phyloP scores from a whole-genome alignment of 2,329 filamentous ascomycete species.

The Fusarium sp. region DNA sequence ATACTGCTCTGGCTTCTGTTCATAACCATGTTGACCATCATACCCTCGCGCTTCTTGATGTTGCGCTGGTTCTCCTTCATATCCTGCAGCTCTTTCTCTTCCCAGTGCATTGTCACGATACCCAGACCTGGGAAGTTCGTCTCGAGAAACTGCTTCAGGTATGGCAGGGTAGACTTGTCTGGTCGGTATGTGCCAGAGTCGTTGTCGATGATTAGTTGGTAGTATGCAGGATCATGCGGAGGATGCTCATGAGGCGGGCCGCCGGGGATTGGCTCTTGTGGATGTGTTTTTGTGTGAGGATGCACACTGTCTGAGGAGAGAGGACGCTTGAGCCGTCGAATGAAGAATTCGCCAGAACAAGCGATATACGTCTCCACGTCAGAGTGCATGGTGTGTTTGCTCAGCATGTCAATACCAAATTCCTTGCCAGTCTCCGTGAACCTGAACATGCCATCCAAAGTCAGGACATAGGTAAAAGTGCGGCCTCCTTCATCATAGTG shows the following conservation, averaged over 20 bases:
- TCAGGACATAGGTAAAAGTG: conserved; percentile 92
- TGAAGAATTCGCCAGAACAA: conserved; percentile 92
- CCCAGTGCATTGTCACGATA: conserved; percentile 81
- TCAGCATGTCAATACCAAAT: conserved; percentile 92
- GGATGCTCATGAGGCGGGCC: conserved; percentile 61
- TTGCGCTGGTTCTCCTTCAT: conserved; percentile 83
- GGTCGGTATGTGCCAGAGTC: conserved; percentile 94
- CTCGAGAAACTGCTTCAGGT: conserved; percentile 77
- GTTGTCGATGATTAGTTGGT: conserved; percentile 94
- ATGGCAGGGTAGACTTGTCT: conserved; percentile 79
- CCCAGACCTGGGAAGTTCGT: conserved; percentile 82
- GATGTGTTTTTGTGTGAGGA: conserved; percentile 64
- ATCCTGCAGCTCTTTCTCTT: conserved; percentile 77
- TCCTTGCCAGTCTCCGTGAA: conserved; percentile 98
- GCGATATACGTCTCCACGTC: conserved; percentile 93
- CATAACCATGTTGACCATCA: conserved; percentile 66
- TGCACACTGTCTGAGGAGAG: conserved; percentile 59
- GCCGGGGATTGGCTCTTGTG: conserved; percentile 60
- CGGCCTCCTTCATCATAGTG: conserved; percentile 89
- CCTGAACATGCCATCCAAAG: conserved; percentile 85
- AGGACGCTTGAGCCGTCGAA: conserved; percentile 74
- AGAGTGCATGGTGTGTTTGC: conserved; percentile 97
- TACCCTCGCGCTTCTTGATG: conserved; percentile 75
- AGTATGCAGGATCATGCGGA: conserved; percentile 67
- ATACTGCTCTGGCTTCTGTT: conserved; percentile 67